These are phyloP conservation scores for Mrakia frigida DNA, from an alignment of 768 basidiomycete genomes.

Conservation along the genomic window DNA sequence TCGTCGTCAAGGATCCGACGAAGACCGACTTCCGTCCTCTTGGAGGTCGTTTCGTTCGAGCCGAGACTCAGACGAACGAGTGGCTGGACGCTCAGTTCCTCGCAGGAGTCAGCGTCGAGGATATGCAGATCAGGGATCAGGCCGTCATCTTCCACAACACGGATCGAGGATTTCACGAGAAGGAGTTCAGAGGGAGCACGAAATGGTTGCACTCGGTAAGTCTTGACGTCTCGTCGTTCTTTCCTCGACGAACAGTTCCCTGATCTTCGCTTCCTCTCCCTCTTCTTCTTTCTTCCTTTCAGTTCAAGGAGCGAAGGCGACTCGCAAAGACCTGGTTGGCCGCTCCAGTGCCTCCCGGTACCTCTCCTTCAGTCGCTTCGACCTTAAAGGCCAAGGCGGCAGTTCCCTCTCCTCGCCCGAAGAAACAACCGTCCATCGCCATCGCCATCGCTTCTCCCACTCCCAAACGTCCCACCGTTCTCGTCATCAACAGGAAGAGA, in stretches of 20 bases:
- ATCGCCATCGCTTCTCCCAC: neutral
- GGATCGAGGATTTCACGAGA: neutral
- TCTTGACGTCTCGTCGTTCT: neutral
- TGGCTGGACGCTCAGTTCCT: constrained; percentile 4
- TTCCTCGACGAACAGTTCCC: neutral
- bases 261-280: neutral
- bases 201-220: constrained; percentile 2
- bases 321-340: neutral
- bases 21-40: neutral
- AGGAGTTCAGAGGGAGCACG: constrained; percentile 2
- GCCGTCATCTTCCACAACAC: neutral
- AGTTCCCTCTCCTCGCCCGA: neutral
- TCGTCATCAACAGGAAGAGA: neutral
- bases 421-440: no score
- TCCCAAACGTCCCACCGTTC: neutral
- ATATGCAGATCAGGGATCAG: constrained; percentile 1
- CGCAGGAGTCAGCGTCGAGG: neutral
- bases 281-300: neutral
- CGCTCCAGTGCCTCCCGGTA: neutral
- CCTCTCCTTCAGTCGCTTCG: neutral
- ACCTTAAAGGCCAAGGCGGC: neutral
- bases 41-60: constrained; percentile 3
- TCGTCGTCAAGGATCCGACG: neutral
- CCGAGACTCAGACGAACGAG: constrained; percentile 12
- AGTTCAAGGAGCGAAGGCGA: constrained; percentile 2